These are phyloP conservation scores for Umbelopsis sp. DNA, from an alignment of 192 early-diverging fungal species.

Conservation along the genomic window DNA sequence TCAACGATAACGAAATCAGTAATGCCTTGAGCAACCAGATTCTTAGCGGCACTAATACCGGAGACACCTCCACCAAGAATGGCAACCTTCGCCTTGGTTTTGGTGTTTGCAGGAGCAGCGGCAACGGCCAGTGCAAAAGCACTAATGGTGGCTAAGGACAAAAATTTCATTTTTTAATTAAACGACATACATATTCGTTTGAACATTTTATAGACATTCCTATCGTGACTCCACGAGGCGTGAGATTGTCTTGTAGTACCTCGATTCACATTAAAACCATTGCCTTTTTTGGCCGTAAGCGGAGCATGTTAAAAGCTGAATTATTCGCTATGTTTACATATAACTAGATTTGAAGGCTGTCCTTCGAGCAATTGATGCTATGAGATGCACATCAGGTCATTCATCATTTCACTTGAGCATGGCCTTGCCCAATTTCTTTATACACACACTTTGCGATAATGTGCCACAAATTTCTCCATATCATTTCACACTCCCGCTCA, in stretches of 20 bases:
- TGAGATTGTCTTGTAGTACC: too few relatives aligned
- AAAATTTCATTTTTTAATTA: conserved; percentile 10
- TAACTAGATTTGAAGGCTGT: too few relatives aligned
- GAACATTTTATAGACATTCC: too few relatives aligned
- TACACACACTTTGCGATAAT: not conserved
- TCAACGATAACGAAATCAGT: conserved; percentile 42
- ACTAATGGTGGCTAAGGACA: conserved; percentile 12
- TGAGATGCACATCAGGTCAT: not conserved
- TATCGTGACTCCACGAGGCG: too few relatives aligned
- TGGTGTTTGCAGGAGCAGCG: not conserved
- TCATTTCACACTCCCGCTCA: conserved; percentile 16
- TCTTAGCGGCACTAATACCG: conserved; percentile 37
- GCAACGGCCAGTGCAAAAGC: not conserved
- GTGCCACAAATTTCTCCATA: not conserved
- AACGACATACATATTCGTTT: too few relatives aligned
- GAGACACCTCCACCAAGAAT: conserved; percentile 40
- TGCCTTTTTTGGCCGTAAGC: too few relatives aligned
- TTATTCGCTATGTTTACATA: too few relatives aligned
- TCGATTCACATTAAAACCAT: too few relatives aligned
- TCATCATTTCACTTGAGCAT: not conserved
- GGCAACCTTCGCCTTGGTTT: conserved; percentile 35
- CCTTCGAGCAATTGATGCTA: too few relatives aligned
- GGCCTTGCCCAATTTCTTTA: not conserved
- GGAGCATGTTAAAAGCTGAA: too few relatives aligned
- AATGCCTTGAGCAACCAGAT: conserved; percentile 19